phyloP scores from a whole-genome alignment of 1,139 yeast species.

The Sugiyamaella pinicola region DNA sequence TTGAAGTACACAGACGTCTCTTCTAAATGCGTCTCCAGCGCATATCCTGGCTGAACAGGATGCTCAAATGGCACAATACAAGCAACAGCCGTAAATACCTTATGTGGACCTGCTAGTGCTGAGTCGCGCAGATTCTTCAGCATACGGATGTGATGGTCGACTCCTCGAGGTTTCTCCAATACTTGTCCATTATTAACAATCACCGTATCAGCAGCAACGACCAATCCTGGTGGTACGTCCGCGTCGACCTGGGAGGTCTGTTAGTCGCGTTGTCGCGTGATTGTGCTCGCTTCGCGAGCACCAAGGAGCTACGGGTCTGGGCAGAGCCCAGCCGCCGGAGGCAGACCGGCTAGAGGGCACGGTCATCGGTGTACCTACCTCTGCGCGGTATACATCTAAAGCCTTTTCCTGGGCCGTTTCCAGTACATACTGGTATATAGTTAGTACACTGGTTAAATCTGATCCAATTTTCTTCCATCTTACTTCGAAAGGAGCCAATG shows the following conservation, averaged over 20 bases:
- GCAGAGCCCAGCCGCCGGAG: no score
- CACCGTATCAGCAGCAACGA: conserved; percentile 84
- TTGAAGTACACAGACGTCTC: conserved; percentile 55
- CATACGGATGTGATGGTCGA: conserved; percentile 54
- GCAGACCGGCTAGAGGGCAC: no score
- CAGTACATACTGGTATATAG: conserved; percentile 53
- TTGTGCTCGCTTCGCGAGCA: no score
- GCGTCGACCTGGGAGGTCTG: conserved; percentile 36
- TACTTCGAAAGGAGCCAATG: conserved; percentile 50
- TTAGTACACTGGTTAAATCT: no score
- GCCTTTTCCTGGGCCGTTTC: conserved; percentile 72
- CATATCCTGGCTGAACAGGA: conserved; percentile 47
- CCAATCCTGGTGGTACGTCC: conserved; percentile 47
- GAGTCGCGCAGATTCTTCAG: conserved; percentile 51
- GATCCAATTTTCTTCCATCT: conserved; percentile 24
- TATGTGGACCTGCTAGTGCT: conserved; percentile 43
- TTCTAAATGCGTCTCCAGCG: conserved; percentile 46
- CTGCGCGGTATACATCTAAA: conserved; percentile 54
- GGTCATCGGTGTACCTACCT: no score
- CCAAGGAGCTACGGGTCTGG: no score
- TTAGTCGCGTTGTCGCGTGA: no score
- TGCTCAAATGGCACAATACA: conserved; percentile 49
- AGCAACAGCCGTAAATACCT: conserved; percentile 71
- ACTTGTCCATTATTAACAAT: conserved; percentile 63
- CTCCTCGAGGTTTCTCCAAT: conserved; percentile 73